Base-by-base conservation (phyloP, 768 basidiomycete species). In the Auriscalpium microsporum region DNA sequence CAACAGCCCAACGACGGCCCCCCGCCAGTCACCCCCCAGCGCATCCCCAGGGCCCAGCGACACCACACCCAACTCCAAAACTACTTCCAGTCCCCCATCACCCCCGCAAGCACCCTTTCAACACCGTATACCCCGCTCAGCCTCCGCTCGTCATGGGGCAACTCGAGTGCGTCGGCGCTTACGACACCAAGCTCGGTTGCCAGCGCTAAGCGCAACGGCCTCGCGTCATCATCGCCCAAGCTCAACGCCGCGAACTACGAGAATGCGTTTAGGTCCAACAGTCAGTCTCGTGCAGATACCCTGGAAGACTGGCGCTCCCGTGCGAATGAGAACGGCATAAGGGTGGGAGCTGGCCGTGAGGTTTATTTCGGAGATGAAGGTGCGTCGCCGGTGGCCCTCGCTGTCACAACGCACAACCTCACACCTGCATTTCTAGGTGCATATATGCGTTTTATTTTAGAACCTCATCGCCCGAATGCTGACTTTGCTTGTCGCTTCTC, bases 51-150 rank as follows among this genome's bases (percentile, higher is more conserved):
- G 52, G 62, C 72, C 56, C 68, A 68, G 62, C 67, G 64, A 50
- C 64, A 64, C 48, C 75, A 77, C 51, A 64, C 70, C 62, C 71
- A 76, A 8, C 62, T 56, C 9, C 61, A 63, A 56, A 62, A 60
- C 47, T 53, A 56, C 50, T 68, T 68, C 70, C 77, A 73, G 68
- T 84, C 84, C 58, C 84, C 85, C 17, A 67, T 76, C 51, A 84
- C 84, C 13, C 83, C 85, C 21, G 75, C 76, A 52, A 83, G 74
- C 52, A 69, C 68, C 16, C 51, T 64, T 45, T 77, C 76, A 19
- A 73, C 84, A 17, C 83, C 85, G 8, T 86, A 84, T 68, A 86
- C 84, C 4, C 84, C 86, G 34, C 74, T 84, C 64, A 86, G 84
- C 63, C 74, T 85, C 45, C 80, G 81, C 59, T 87, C 85, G 7